phyloP scores from a whole-genome alignment of 202 grass and related monocot genomes.

The Eragrostis tef region DNA sequence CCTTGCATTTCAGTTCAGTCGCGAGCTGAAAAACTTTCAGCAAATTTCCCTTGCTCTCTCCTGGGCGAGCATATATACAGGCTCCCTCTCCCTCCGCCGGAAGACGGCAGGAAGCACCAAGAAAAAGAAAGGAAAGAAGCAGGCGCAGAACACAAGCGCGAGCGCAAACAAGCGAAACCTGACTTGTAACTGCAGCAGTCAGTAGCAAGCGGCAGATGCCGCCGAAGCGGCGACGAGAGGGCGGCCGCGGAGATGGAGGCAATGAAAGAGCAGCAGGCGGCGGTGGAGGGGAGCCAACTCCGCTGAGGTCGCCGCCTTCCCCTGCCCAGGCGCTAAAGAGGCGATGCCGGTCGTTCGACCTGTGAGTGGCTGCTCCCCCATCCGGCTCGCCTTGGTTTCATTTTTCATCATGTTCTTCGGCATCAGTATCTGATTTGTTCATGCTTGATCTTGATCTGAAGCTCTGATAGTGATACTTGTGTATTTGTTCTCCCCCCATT shows the following conservation, averaged over 20 bases:
- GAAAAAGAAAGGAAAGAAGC: no score
- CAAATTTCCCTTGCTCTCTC: no score
- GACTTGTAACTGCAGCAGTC: neutral
- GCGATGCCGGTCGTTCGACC: constrained; percentile 26
- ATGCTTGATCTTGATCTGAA: neutral
- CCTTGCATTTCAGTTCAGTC: no score
- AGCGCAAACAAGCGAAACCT: no score
- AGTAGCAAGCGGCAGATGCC: constrained; percentile 7
- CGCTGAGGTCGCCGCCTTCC: neutral
- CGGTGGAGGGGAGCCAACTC: no score
- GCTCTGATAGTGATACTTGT: no score
- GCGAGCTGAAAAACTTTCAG: no score
- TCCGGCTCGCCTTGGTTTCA: neutral
- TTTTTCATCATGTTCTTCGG: neutral
- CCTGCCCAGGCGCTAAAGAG: neutral
- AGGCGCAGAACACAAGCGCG: no score
- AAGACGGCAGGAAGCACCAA: no score
- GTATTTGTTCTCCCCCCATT: neutral
- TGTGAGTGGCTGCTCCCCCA: neutral
- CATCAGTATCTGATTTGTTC: neutral
- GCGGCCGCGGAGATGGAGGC: neutral
- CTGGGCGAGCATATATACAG: no score
- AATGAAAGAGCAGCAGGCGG: neutral
- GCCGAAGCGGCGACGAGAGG: constrained; percentile 34
- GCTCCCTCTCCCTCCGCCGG: no score